Conservation (phyloP, 1,284 basidiomycete genomes). For the Gymnopus androsaceus region DNA sequence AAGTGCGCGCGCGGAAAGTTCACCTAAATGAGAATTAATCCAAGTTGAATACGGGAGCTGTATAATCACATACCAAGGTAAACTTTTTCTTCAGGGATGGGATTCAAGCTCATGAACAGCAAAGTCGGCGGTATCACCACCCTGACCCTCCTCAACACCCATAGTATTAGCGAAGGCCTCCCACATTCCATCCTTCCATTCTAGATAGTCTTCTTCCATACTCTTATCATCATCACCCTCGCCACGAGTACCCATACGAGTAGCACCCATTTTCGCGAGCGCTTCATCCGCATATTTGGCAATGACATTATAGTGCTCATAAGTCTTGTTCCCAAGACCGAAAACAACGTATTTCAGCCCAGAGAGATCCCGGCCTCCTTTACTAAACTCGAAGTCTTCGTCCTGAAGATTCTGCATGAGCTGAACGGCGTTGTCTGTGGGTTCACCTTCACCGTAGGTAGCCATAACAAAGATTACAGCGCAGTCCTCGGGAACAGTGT, state of each 20-base stretch:
- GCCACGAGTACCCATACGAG: slow-evolving; percentile 87
- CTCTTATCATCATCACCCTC: slow-evolving; percentile 99
- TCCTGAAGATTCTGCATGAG: slow-evolving; percentile 93
- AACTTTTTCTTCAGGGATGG: slow-evolving; percentile 78
- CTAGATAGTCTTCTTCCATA: slow-evolving; percentile 99
- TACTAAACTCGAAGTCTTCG: slow-evolving; percentile 83
- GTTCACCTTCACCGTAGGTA: slow-evolving; percentile 98
- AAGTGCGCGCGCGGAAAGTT: slow-evolving; percentile 88
- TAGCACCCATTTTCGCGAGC: slow-evolving; percentile 80
- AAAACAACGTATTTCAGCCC: slow-evolving; percentile 96
- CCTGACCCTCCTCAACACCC: slow-evolving; percentile 93
- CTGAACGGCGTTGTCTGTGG: slow-evolving; percentile 96
- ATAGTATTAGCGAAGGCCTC: slow-evolving; percentile 80
- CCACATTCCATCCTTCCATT: slow-evolving; percentile 99
- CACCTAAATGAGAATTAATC: slow-evolving; percentile 48
- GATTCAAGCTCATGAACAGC: slow-evolving; percentile 80
- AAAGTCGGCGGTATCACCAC: slow-evolving; percentile 95
- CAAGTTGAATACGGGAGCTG: slow-evolving; percentile 10
- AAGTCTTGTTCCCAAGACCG: slow-evolving; percentile 93
- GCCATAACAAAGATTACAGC: slow-evolving; percentile 95
- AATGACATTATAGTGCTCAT: slow-evolving; percentile 94
- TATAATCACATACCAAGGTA: slow-evolving; percentile 70
- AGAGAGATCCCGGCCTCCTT: slow-evolving; percentile 75
- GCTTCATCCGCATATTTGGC: slow-evolving; percentile 78
- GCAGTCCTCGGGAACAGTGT: slow-evolving; percentile 84